These are phyloP conservation scores for Leptomonas seymouri DNA, from an alignment of 208 protist genomes.

Conservation along the genomic window DNA sequence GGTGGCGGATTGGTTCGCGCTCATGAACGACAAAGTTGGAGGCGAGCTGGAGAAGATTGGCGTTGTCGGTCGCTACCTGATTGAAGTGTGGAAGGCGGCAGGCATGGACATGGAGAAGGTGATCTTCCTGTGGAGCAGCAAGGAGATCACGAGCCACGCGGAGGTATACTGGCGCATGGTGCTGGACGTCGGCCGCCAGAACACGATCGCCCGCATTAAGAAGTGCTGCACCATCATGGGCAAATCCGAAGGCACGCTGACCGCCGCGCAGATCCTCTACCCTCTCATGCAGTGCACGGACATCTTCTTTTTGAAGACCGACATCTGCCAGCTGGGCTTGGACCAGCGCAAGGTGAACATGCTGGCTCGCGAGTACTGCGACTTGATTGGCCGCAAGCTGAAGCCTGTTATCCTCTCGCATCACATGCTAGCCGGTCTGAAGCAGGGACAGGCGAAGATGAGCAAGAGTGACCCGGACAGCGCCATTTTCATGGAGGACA, in stretches of 20 bases:
- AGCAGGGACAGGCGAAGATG: conserved; percentile 98
- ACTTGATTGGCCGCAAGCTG: conserved; percentile 84
- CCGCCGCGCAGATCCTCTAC: conserved; percentile 99
- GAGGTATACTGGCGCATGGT: conserved; percentile 96
- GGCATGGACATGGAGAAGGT: conserved; percentile 98
- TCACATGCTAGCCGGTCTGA: conserved; percentile 97
- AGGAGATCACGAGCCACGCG: conserved; percentile 96
- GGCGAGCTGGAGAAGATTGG: conserved; percentile 98
- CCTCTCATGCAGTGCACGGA: conserved; percentile 99
- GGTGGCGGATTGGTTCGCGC: conserved; percentile 99
- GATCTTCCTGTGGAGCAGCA: conserved; percentile 97
- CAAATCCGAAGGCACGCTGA: conserved; percentile 95
- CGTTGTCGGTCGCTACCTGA: conserved; percentile 96
- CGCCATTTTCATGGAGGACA: conserved; percentile 99
- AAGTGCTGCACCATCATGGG: conserved; percentile 99
- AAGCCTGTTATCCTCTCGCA: conserved; percentile 99
- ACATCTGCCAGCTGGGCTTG: conserved; percentile 99
- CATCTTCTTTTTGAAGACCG: conserved; percentile 99
- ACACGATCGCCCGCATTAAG: conserved; percentile 96
- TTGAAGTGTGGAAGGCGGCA: conserved; percentile 99
- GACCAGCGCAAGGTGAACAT: conserved; percentile 99
- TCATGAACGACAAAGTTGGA: conserved; percentile 99
- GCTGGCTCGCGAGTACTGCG: conserved; percentile 99
- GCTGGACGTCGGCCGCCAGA: conserved; percentile 97
- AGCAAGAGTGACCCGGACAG: conserved; percentile 98